Base-by-base conservation (phyloP, 768 basidiomycete species). In the Lactarius deliciosus region DNA sequence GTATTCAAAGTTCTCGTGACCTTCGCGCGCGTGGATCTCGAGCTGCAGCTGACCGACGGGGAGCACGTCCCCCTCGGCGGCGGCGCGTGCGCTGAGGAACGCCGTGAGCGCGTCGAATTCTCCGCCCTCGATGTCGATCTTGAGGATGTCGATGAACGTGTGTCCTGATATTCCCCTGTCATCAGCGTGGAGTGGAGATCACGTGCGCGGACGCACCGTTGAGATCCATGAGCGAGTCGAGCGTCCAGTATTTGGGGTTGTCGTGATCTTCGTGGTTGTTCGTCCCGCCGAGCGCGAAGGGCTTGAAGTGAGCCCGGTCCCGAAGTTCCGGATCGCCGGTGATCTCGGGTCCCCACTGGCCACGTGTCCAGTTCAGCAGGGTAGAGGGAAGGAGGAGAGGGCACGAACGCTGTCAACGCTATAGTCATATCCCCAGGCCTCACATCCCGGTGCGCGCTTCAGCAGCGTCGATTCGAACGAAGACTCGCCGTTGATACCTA, bases 91-190 rank as follows among this genome's bases (percentile, higher is more conserved):
- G 28, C 28, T 30, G 28, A 30, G 28, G 28, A 30, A 30, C 28
- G 28, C 28, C 28, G 28, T 3, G 28, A 30, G 28, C 28, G 2
- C 28, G 28, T 30, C 28, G 28, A 30, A 30, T 30, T 30, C 3
- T 30, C 28, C 28, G 28, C 28, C 28, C 28, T 30, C 28, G 45
- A 47, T 22, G 45, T n/a, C n/a, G 10, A 10, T 47, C 8, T 89
- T 87, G 64, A 89, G 81, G 69, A 90, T 81, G 68, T 91, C 89
- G 63, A 90, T 86, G 70, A 86, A 85, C 22, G 76, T 77, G 90
- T 86, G 71, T 90, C 84, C 85, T 85, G 60, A 15, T 7, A 4
- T 34, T 34, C 34, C 34, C 20, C 1, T 1, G 9, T 34, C 8
- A 10, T 34, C 2, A 34, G 34, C 34, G 34, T 38, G 11, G 11